Evolutionary conservation across 192 early-diverging fungal genomes (phyloP).

Genomic region (Podila verticillata): DNA sequence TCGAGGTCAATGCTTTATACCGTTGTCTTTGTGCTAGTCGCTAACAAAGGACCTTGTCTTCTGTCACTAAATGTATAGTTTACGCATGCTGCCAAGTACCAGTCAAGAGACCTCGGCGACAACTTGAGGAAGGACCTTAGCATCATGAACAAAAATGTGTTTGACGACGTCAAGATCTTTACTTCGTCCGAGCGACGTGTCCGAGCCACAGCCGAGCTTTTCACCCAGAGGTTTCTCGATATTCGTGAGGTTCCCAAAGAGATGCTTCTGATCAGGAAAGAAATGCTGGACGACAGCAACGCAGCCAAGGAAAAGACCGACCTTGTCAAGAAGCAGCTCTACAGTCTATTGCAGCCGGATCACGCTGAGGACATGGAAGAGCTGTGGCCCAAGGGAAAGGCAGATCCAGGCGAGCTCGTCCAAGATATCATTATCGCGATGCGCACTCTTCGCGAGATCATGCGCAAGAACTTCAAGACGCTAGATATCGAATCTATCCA

Average conservation of each 20-base stretch:
- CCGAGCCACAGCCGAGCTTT: slow-evolving; percentile 83
- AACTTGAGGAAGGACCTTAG: slow-evolving; percentile 91
- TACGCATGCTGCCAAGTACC: slow-evolving; percentile 92
- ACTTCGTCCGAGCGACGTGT: slow-evolving; percentile 90
- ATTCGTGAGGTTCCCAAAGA: slow-evolving; percentile 64
- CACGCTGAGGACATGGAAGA: slow-evolving; percentile 41
- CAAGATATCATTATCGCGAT: slow-evolving; percentile 79
- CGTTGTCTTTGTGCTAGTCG: neutral
- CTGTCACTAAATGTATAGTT: slow-evolving; percentile 56
- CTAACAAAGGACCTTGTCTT: neutral
- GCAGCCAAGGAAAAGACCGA: slow-evolving; percentile 96
- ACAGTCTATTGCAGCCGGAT: slow-evolving; percentile 52
- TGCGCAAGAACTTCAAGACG: slow-evolving; percentile 80
- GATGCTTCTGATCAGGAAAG: slow-evolving; percentile 79
- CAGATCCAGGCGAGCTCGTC: slow-evolving; percentile 60
- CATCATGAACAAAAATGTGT: slow-evolving; percentile 87
- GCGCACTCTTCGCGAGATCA: slow-evolving; percentile 69
- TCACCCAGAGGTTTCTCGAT: slow-evolving; percentile 72
- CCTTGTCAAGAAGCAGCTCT: slow-evolving; percentile 78
- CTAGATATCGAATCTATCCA: slow-evolving; percentile 72
- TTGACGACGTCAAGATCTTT: slow-evolving; percentile 89
- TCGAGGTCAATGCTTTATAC: neutral
- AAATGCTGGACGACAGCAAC: slow-evolving; percentile 95
- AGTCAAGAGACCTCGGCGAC: slow-evolving; percentile 93
- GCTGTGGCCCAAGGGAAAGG: slow-evolving; percentile 52